phyloP scores from a whole-genome alignment of 805 yeast species.

The Hanseniaspora thailandica region DNA sequence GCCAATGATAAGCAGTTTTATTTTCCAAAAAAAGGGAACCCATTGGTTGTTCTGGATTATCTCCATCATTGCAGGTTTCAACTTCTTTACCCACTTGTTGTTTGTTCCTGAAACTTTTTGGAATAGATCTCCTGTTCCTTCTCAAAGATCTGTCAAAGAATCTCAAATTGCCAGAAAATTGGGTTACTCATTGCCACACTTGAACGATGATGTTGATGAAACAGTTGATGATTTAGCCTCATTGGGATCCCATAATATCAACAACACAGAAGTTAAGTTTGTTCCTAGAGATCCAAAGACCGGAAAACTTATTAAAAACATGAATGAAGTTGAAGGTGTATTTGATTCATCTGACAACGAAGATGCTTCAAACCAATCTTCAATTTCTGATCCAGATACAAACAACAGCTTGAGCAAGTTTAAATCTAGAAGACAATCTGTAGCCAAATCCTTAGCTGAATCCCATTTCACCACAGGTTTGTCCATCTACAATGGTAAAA shows the following conservation, averaged over 20 bases:
- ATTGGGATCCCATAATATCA: neutral
- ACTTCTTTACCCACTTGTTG: slow-evolving; percentile 35
- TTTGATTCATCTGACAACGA: slow-evolving; percentile 10
- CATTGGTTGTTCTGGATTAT: slow-evolving; percentile 55
- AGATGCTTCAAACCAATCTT: neutral
- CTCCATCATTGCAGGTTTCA: slow-evolving; percentile 40
- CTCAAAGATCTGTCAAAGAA: slow-evolving; percentile 38
- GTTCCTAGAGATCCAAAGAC: slow-evolving; percentile 8
- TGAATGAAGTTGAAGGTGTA: slow-evolving; percentile 8
- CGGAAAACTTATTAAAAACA: neutral
- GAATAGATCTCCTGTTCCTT: slow-evolving; percentile 43
- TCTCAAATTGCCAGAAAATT: slow-evolving; percentile 37
- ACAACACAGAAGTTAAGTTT: neutral
- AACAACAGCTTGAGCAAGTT: neutral
- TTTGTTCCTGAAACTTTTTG: slow-evolving; percentile 58
- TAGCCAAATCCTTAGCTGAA: slow-evolving; percentile 11
- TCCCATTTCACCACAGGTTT: slow-evolving; percentile 26
- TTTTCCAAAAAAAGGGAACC: slow-evolving; percentile 38
- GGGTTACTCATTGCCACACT: slow-evolving; percentile 20
- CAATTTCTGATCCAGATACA: neutral
- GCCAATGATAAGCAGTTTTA: slow-evolving; percentile 45
- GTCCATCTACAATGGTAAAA: slow-evolving; percentile 38
- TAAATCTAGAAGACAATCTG: slow-evolving; percentile 10
- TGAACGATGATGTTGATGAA: neutral
- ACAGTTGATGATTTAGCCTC: neutral